These are phyloP conservation scores for Xylaria scruposa DNA, from an alignment of 495 filamentous ascomycete genomes.

Conservation along the genomic window DNA sequence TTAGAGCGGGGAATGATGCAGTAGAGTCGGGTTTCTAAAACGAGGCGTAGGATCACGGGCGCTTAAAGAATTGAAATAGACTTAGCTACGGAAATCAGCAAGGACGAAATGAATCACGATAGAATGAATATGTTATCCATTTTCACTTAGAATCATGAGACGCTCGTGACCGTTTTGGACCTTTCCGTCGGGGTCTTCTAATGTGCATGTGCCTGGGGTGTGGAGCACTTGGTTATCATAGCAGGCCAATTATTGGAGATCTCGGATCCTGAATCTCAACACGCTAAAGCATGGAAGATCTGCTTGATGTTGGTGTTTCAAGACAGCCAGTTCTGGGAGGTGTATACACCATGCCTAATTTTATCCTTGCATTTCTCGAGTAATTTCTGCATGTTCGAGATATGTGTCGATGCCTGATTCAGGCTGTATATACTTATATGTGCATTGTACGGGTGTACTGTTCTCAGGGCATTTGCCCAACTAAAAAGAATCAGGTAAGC, in stretches of 20 bases:
- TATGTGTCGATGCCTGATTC: conserved; percentile 2
- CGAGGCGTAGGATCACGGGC: conserved; percentile 1
- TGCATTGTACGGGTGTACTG: conserved; percentile 3
- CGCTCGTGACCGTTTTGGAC: conserved; percentile 1
- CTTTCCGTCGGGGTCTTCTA: conserved; percentile 8
- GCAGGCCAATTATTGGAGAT: conserved; percentile 18
- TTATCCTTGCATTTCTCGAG: not conserved
- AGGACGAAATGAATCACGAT: not conserved
- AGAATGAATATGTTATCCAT: not conserved
- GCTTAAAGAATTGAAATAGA: conserved; percentile 22
- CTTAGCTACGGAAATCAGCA: not conserved
- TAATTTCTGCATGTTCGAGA: conserved; percentile 2
- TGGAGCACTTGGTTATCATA: not conserved
- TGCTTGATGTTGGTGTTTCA: conserved; percentile 14
- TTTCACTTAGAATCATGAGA: not conserved
- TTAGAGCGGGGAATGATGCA: not conserved
- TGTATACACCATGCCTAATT: not conserved
- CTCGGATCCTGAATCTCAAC: not conserved
- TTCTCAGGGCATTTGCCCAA: conserved; percentile 3
- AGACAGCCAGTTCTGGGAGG: not conserved
- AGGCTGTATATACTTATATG: not conserved
- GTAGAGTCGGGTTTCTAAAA: not conserved
- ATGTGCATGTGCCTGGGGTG: conserved; percentile 7
- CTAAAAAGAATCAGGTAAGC: not conserved
- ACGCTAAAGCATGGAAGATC: conserved; percentile 19